Base-by-base conservation (phyloP, 2,329 filamentous ascomycete genomes). In the Neophaeococcomyces mojaviensis region DNA sequence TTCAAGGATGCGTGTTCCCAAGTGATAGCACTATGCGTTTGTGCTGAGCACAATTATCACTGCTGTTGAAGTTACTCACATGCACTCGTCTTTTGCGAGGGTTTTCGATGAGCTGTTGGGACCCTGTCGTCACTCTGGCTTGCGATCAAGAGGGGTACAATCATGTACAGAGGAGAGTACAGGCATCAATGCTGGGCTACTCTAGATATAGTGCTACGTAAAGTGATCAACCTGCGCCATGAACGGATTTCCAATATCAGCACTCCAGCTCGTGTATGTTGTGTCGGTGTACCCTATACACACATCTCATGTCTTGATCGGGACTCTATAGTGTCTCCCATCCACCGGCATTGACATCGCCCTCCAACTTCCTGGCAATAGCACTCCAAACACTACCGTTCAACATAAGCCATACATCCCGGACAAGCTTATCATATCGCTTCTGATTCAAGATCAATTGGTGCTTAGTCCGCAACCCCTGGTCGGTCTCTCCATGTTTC, bases 341-440 rank as follows among this genome's bases (percentile, higher is more conserved):
- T 0, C 92, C 92, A 1, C 92, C 92, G 58, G 88, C 96, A 62
- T 98, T 98, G 36, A 96, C 88, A 64, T 98, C 92, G 12, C 87
- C 84, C 70, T 98, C 92, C 55, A 98, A 67, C 66, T 88, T 90
- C 55, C 92, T 76, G 54, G 85, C 86, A 61, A 98, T 95, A 38
- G 88, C 81, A 55, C 86, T 94, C 30, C 89, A 89, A 22, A 98
- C 80, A 3, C 85, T 83, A 58, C 96, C 88, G 40, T 81, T 79
- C 49, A 97, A 50, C 54, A 56, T 55, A 44, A 57, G 72, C 83
- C 94, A 96, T 35, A 89, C 81, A 55, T 83, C 86, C 41, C 92
- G 76, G 47, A 96, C 74, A 65, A 96, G 76, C 30, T 83, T 81
- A 65, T 98, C 92, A 64, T 97, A 98, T 55, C 92, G 76, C 66